Evolutionary conservation across 768 basidiomycete genomes (phyloP).

Genomic region (Collybia mongolica): DNA sequence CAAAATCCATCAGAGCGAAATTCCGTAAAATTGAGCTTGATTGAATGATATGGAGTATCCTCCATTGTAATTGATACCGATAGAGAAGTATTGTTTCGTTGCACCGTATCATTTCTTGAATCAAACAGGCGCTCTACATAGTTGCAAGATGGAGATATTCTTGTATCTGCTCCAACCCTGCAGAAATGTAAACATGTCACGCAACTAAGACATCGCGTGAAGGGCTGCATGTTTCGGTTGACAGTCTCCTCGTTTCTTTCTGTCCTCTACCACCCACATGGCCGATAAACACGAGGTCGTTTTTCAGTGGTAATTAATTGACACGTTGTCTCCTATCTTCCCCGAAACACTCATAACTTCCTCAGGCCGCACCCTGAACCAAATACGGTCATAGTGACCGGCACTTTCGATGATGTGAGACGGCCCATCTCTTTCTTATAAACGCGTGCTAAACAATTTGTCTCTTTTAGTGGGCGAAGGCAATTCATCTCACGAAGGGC

Average conservation of each 20-base stretch:
- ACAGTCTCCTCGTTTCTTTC: slow-evolving; percentile 4
- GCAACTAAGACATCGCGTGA: slow-evolving; percentile 18
- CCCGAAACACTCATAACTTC: slow-evolving; percentile 7
- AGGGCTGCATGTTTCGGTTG: slow-evolving; percentile 3
- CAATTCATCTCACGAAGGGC: slow-evolving; percentile 51
- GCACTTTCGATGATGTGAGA: slow-evolving; percentile 75
- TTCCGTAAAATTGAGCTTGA: not conserved
- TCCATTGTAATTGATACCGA: not conserved
- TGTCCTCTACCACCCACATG: slow-evolving; percentile 8
- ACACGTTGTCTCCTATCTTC: not conserved
- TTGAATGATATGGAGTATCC: not conserved
- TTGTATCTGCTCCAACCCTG: slow-evolving; percentile 1
- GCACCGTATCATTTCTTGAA: not conserved
- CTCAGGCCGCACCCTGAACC: slow-evolving; percentile 60
- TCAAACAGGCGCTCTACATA: not conserved
- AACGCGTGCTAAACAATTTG: slow-evolving; percentile 9
- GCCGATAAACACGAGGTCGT: slow-evolving; percentile 39
- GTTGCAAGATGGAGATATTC: slow-evolving; percentile 1
- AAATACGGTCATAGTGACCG: slow-evolving; percentile 64
- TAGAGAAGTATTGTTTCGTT: too few relatives aligned
- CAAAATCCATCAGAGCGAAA: too few relatives aligned
- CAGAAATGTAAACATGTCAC: slow-evolving; percentile 29
- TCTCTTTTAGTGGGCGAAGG: slow-evolving; percentile 55
- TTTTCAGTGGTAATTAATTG: slow-evolving; percentile 46
- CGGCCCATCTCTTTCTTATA: slow-evolving; percentile 2